Evolutionary conservation across 176 grass and related monocot species (phyloP).

Genomic region (Juncus effusus): DNA sequence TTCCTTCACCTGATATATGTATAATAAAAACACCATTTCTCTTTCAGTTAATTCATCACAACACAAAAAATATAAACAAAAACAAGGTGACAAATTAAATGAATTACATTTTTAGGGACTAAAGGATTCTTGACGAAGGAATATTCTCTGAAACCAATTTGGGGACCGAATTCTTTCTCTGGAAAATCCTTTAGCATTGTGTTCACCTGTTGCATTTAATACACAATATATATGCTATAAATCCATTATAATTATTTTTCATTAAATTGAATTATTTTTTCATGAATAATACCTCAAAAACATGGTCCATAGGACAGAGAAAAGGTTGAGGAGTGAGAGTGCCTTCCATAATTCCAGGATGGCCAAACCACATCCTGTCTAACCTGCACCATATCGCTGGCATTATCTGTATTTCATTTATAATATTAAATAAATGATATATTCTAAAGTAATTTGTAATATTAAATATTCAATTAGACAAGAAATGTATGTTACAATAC

Average conservation of each 20-base stretch:
- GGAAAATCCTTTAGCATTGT: slow-evolving; percentile 82
- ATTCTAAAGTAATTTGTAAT: slow-evolving; percentile 4
- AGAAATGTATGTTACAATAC: slow-evolving; percentile 33
- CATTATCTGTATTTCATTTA: slow-evolving; percentile 73
- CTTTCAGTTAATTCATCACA: not conserved
- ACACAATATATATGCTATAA: not conserved
- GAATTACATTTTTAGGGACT: slow-evolving; percentile 63
- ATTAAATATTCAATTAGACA: too few species aligned
- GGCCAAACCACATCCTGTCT: slow-evolving; percentile 96
- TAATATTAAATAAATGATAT: slow-evolving; percentile 10
- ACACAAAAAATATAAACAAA: not conserved
- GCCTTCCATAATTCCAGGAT: slow-evolving; percentile 88
- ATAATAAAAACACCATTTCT: not conserved
- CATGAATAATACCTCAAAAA: slow-evolving; percentile 71
- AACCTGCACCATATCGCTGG: slow-evolving; percentile 98
- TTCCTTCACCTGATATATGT: slow-evolving; percentile 53
- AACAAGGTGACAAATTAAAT: not conserved
- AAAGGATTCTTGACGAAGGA: slow-evolving; percentile 89
- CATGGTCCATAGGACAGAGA: slow-evolving; percentile 97
- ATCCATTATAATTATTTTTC: not conserved
- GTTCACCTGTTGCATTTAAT: slow-evolving; percentile 46
- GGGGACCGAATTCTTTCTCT: slow-evolving; percentile 66
- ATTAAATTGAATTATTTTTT: slow-evolving; percentile 16
- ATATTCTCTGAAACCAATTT: slow-evolving; percentile 88
- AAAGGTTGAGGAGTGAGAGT: slow-evolving; percentile 93